Base-by-base conservation (phyloP, 2,329 filamentous ascomycete species). In the Fusarium temperatum region DNA sequence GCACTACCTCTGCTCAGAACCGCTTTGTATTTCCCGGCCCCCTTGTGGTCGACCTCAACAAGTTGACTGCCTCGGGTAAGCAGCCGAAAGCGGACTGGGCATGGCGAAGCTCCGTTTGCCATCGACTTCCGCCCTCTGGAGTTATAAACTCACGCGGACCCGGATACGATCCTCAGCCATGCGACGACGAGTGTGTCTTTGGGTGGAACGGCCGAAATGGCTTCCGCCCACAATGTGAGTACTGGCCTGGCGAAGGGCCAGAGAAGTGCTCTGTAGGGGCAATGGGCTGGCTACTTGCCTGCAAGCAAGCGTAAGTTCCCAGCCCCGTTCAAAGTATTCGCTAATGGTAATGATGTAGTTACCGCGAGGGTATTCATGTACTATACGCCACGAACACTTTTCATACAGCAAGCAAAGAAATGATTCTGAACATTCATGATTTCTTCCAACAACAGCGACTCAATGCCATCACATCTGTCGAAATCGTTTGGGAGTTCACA, bases 221-320 rank as follows among this genome's bases (percentile, higher is more conserved):
- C 0, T 63, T 65, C 3, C 45, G 26, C 13, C 30, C 50, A 3
- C 58, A 63, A 13, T 81, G 78, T n/a, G 48, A 66, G 14, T 26
- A 67, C 18, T 80, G 77, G 75, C 75, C 76, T 1, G 73, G 75
- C 2, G 44, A 70, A 15, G 55, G 51, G 14, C 70, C 77, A 1
- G 18, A 56, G 5, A 75, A 75, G 45, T 78, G 75, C 45, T 62
- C 36, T 1, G 58, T 82, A 20, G 81, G 80, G 1, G 74, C 72
- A 1, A 74, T 82, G 72, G 81, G 78, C 6, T 82, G 80, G 79
- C 72, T 82, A 3, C 67, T 77, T 5, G 68, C 73, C 18, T 82
- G 80, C 55, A 74, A 77, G 20, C 77, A 81, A 68, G 80, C 81
- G 74, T 79, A 57, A 47, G 55, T 4, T 8, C 20, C 6, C 8